Percentiles rank a stretch among this genome's conserved stretches.
Conservation (phyloP, 305 asterid species). For the Withania somnifera region DNA sequence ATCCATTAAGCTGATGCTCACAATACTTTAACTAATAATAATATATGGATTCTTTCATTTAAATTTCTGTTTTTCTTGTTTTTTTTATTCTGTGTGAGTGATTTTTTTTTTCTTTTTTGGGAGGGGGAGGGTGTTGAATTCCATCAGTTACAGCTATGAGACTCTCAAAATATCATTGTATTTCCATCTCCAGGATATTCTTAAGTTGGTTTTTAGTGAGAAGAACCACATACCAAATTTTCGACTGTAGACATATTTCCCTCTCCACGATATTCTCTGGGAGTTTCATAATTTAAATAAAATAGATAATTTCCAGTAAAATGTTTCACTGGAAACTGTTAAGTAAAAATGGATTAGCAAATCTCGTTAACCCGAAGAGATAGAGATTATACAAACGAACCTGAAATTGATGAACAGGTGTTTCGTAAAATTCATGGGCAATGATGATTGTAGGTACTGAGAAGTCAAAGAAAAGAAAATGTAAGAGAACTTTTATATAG, state of each 20-base stretch:
- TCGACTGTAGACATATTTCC: neutral
- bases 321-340: neutral
- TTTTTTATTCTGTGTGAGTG: no score
- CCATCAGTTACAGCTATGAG: no score
- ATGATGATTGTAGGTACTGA: conserved; percentile 74
- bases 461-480: conserved; percentile 5
- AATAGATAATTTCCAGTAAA: neutral
- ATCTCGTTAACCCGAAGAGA: neutral
- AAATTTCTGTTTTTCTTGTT: no score
- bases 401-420: conserved; percentile 98
- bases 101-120: no score
- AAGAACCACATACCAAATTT: no score
- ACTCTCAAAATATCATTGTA: no score
- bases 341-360: neutral
- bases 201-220: no score
- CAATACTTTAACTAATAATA: no score
- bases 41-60: no score
- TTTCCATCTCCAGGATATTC: no score
- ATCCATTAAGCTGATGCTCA: no score
- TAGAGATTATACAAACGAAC: conserved; percentile 20
- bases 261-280: neutral
- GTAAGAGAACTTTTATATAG: neutral
- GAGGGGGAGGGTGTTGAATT: no score
- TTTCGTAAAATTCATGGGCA: conserved; percentile 89
- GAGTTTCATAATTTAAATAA: neutral